Evolutionary conservation across 768 basidiomycete species (phyloP), one percentile per base, ranked within the genome.

Genomic region (Tulasnella sp.): DNA sequence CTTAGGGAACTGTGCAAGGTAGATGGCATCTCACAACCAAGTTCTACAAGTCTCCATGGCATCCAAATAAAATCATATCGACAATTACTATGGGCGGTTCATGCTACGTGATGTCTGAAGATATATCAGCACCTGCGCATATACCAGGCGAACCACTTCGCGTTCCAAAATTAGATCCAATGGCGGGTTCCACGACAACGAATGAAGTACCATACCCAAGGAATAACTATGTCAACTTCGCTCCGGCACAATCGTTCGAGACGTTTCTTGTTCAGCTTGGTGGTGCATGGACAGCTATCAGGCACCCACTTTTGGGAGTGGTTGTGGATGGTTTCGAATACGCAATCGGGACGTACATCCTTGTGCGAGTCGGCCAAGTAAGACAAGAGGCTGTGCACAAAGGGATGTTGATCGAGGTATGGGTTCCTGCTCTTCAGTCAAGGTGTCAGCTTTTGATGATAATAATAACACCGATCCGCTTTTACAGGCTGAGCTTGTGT

Each of bases 401-500:
- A 2, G 48, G 48, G 2, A 9, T 51, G n/a, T 37, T 51, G 8
- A 51, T 51, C 13, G 48, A 51, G 48, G 48, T 51, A 13, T 25
- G 16, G 39, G 16, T n/a, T n/a, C n/a, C n/a, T n/a, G n/a, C 16
- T 25, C 6, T 27, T 22, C 12, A 44, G 22, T 10, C 27, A 22
- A 24, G 25, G 9, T 27, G n/a, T 27, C 1, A 6, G 19, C 16
- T 1, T 13, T 20, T 25, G 13, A n/a, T 3, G 37, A 29, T 37
- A 20, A 20, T 31, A 28, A 10, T 10, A 7, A 6, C n/a, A 22
- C 20, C 1, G n/a, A 25, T 29, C 7, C 45, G 5, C 20, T 16
- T 24, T 37, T 16, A 46, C 45, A 51, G 48, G 48, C 48, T 25
- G 48, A 51, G 22, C 22, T 51, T 19, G 10, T 51, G 27, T 41